These are phyloP conservation scores for Aspergillus funiculosus DNA, from an alignment of 495 filamentous ascomycete genomes.

Conservation along the genomic window DNA sequence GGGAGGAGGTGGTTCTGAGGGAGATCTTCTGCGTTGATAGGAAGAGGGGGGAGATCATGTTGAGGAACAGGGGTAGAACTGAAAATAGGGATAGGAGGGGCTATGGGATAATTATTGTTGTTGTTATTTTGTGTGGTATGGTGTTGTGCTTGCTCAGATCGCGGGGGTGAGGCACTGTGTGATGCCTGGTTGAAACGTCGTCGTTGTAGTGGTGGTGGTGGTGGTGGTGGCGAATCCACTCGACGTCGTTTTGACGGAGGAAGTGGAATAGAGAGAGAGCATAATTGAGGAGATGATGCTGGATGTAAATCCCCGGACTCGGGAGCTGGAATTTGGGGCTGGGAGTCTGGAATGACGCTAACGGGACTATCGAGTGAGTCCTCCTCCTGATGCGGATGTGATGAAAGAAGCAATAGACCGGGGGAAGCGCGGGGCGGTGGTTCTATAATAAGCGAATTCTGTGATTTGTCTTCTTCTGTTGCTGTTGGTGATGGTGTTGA, in stretches of 20 bases:
- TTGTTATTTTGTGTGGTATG: too few relatives aligned
- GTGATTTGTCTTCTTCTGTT: background rate
- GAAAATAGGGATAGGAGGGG: too few relatives aligned
- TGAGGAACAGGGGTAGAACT: too few relatives aligned
- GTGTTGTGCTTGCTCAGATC: background rate
- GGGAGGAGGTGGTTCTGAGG: background rate
- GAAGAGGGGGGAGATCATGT: too few relatives aligned
- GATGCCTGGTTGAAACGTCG: background rate
- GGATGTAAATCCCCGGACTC: slow-evolving; percentile 7
- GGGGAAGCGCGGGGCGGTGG: slow-evolving; percentile 2
- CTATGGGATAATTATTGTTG: too few relatives aligned
- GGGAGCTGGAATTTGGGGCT: slow-evolving; percentile 17
- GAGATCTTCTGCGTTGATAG: slow-evolving; percentile 5
- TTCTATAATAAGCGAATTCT: background rate
- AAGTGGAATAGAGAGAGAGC: background rate
- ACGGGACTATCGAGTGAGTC: slow-evolving; percentile 41
- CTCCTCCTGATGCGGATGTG: background rate
- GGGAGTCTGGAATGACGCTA: slow-evolving; percentile 46
- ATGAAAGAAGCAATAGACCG: background rate
- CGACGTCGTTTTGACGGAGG: slow-evolving; percentile 25
- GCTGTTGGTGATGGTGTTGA: background rate
- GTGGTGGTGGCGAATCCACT: slow-evolving; percentile 14
- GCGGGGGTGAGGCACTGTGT: background rate
- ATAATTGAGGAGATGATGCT: slow-evolving; percentile 1
- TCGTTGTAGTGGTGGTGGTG: background rate